Percentiles rank a stretch among this genome's conserved stretches.
Conservation (phyloP, 23 red algal genomes). For the Rhodosorus marinus region DNA sequence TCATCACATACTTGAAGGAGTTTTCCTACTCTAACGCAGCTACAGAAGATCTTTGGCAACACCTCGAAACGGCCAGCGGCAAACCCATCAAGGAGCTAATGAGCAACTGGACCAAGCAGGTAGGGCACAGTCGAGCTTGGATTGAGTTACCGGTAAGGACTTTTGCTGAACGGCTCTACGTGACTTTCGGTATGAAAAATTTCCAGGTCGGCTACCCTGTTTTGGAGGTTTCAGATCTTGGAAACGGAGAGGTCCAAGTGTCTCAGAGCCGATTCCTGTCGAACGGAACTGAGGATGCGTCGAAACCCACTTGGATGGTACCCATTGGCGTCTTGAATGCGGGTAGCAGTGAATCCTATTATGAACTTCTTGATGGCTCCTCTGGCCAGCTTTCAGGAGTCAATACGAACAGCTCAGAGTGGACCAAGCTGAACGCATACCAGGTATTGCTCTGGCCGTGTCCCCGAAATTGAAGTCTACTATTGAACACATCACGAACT, state of each 20-base stretch:
- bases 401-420: not conserved
- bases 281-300: not conserved
- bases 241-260: not conserved
- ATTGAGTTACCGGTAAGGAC: too few relatives aligned
- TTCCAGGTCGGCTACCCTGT: not conserved
- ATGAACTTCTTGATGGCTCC: too few relatives aligned
- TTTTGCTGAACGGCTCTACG: too few relatives aligned
- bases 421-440: slow-evolving; percentile 25
- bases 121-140: too few relatives aligned
- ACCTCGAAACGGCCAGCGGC: not conserved
- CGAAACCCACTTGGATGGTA: not conserved
- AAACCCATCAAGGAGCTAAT: not conserved
- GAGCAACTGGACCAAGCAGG: slow-evolving; percentile 2
- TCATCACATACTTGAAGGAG: not conserved
- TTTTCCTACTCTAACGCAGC: not conserved
- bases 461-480: too few relatives aligned
- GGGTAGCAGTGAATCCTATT: too few relatives aligned
- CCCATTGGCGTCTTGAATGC: not conserved
- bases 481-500: too few relatives aligned
- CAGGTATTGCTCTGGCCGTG: too few relatives aligned
- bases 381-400: too few relatives aligned
- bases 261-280: slow-evolving; percentile 1
- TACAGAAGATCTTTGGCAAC: slow-evolving; percentile 2
- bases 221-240: not conserved
- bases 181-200: too few relatives aligned